Conservation (phyloP, 2,329 filamentous ascomycete genomes). For the Monosporascus ibericus region DNA sequence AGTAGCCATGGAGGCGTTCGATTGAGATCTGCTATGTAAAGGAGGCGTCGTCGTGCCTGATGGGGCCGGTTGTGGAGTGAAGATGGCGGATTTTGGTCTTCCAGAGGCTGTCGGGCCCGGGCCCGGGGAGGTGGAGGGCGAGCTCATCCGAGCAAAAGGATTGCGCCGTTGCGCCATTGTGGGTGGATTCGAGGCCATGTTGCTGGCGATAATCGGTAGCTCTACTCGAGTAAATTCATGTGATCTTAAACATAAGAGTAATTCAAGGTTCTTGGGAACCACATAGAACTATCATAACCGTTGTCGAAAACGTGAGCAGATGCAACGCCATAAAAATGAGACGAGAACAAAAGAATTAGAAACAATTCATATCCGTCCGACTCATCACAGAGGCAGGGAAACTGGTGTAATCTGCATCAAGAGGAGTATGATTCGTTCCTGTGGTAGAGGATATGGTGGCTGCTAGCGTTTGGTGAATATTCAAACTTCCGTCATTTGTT, state of each 20-base stretch:
- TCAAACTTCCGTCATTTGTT: not conserved
- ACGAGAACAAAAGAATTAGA: not conserved
- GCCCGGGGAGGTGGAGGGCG: constrained; percentile 62
- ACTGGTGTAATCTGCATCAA: not conserved
- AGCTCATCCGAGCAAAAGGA: constrained; percentile 67
- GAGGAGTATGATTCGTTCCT: not conserved
- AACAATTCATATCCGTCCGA: not conserved
- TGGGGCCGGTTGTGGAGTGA: constrained; percentile 52
- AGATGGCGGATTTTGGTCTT: constrained; percentile 70
- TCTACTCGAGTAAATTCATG: not conserved
- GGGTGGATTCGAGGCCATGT: constrained; percentile 49
- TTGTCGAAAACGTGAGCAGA: not conserved
- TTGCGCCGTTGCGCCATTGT: constrained; percentile 69
- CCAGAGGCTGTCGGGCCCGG: constrained; percentile 22
- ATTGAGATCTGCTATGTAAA: constrained; percentile 63
- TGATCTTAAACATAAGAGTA: too few species aligned
- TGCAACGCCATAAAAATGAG: not conserved
- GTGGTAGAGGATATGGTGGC: not conserved
- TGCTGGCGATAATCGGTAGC: constrained; percentile 4
- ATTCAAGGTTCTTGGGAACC: not conserved
- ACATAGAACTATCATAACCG: not conserved
- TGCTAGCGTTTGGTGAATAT: not conserved
- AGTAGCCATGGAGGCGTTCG: constrained; percentile 48
- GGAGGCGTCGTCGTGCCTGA: constrained; percentile 33
- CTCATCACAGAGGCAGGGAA: not conserved